phyloP scores from a whole-genome alignment of 345 rosid species.

The Eutrema heterophyllum region DNA sequence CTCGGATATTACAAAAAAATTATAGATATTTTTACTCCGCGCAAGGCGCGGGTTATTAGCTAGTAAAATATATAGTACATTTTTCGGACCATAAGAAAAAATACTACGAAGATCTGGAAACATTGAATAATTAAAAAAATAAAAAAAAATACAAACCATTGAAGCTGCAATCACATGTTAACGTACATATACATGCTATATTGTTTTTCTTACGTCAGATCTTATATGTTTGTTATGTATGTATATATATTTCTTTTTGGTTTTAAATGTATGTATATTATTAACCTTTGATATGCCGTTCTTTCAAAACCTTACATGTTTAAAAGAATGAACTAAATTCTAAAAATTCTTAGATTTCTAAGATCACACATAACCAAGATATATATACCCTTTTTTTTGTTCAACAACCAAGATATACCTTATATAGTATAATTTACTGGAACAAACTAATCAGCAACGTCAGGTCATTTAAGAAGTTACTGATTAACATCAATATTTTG shows the following conservation, averaged over 20 bases:
- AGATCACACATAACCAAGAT: not conserved
- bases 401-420: too few species aligned
- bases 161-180: slow-evolving; percentile 10
- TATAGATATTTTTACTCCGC: too few species aligned
- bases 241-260: too few species aligned
- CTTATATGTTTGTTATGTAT: not conserved
- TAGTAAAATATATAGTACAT: not conserved
- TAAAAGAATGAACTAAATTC: not conserved
- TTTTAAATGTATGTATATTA: not conserved
- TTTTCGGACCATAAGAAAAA: not conserved
- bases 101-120: not conserved
- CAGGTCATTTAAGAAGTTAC: not conserved
- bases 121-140: too few species aligned
- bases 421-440: not conserved
- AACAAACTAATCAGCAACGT: not conserved
- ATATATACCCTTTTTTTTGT: not conserved
- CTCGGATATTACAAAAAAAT: too few species aligned
- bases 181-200: not conserved
- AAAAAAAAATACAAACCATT: too few species aligned
- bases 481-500: not conserved
- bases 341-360: not conserved
- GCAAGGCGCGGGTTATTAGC: too few species aligned
- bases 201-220: not conserved
- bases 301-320: not conserved
- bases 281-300: not conserved